These are phyloP conservation scores for Fraxinus velutina DNA, from an alignment of 305 asterid species.

Conservation along the genomic window DNA sequence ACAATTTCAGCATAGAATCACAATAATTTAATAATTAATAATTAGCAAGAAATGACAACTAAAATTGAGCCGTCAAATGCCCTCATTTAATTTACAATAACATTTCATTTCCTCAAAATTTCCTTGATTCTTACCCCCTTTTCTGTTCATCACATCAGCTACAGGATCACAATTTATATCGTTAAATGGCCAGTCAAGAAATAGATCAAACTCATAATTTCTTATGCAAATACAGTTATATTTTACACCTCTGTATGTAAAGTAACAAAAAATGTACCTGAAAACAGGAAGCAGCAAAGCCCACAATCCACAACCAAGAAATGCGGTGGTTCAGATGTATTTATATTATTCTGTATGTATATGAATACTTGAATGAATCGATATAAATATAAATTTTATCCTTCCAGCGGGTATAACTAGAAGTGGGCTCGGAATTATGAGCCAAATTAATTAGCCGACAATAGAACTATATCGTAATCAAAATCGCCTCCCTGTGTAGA, in stretches of 20 bases:
- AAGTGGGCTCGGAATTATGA: constrained; percentile 18
- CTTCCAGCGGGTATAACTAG: constrained; percentile 21
- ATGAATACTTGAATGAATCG: constrained; percentile 15
- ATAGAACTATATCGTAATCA: background rate
- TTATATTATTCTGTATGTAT: background rate
- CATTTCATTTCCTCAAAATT: background rate
- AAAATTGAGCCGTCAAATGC: background rate
- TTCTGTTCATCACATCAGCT: background rate
- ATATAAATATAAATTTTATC: background rate
- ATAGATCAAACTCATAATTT: background rate
- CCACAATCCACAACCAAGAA: constrained; percentile 9
- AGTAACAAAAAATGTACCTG: constrained; percentile 18
- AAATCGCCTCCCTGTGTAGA: background rate
- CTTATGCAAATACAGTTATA: background rate
- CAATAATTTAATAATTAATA: background rate
- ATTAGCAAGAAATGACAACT: background rate
- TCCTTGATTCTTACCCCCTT: background rate
- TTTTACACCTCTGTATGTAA: background rate
- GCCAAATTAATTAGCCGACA: constrained; percentile 13
- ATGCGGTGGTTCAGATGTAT: background rate
- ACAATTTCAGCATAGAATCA: background rate
- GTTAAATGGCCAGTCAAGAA: background rate
- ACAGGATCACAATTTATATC: background rate
- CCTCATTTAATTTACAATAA: background rate
- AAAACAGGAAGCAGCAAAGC: constrained; percentile 13